These are phyloP conservation scores for Boletus barrowsii DNA, from an alignment of 768 basidiomycete genomes.

Conservation along the genomic window DNA sequence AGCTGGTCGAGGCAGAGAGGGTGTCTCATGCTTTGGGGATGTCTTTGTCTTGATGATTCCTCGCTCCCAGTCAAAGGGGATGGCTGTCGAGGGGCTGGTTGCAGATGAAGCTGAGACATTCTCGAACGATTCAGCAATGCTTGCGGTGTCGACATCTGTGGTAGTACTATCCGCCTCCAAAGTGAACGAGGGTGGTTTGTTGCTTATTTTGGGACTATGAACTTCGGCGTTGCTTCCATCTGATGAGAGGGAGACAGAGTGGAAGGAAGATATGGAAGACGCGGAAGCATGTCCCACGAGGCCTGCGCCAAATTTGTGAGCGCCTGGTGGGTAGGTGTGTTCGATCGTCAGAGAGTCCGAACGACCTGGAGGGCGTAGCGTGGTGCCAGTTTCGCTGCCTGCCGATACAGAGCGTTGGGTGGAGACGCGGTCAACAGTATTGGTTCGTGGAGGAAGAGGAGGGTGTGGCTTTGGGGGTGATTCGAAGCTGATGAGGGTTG, in stretches of 20 bases:
- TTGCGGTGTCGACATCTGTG: slow-evolving; percentile 48
- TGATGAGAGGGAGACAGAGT: slow-evolving; percentile 78
- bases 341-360: slow-evolving; percentile 55
- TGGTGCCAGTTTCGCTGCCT: slow-evolving; percentile 15
- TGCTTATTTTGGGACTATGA: slow-evolving; percentile 4
- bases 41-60: slow-evolving; percentile 36
- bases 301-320: slow-evolving; percentile 33
- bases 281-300: slow-evolving; percentile 51
- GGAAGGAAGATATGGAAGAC: slow-evolving; percentile 79
- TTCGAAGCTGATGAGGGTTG: slow-evolving; percentile 57
- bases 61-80: slow-evolving; percentile 50
- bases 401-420: slow-evolving; percentile 23
- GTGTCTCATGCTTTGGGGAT: slow-evolving; percentile 34
- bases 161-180: slow-evolving; percentile 38
- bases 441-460: slow-evolving; percentile 62
- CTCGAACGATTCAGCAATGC: slow-evolving; percentile 73
- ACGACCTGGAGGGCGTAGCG: slow-evolving; percentile 31
- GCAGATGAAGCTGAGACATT: slow-evolving; percentile 56
- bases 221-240: slow-evolving; percentile 39
- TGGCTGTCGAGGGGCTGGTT: slow-evolving; percentile 49
- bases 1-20: slow-evolving; percentile 47
- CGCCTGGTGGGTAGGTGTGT: slow-evolving; percentile 52
- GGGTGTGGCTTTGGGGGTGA: slow-evolving; percentile 50
- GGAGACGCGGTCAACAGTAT: slow-evolving; percentile 42
- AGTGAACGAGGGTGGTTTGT: slow-evolving; percentile 46